A percentile compares a stretch with the other conserved stretches of the same genome.
Conservation (phyloP, 108 stramenopile genomes). For the Cyclostephanos invisitatus region DNA sequence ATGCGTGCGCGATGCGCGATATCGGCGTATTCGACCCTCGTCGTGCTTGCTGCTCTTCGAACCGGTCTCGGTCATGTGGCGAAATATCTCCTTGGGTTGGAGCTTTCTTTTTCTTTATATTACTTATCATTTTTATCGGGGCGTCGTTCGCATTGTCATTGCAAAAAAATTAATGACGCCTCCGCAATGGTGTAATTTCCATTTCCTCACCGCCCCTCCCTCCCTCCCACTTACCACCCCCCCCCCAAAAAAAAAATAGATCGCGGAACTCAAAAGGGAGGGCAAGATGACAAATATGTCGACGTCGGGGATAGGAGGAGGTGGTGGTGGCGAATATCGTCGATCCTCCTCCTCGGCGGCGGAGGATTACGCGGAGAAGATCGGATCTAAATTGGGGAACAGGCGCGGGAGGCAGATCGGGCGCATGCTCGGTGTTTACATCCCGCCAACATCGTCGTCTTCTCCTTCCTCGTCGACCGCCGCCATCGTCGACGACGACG, state of each 20-base stretch:
- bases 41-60: too few species aligned
- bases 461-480: neutral
- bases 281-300: conserved; percentile 31
- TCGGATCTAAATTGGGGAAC: conserved; percentile 27
- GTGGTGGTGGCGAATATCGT: neutral
- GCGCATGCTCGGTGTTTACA: conserved; percentile 15
- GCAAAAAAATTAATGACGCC: too few species aligned
- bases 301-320: neutral
- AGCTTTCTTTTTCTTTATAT: too few species aligned
- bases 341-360: conserved; percentile 14
- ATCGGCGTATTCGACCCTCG: too few species aligned
- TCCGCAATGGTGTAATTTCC: too few species aligned
- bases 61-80: too few species aligned
- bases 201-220: neutral
- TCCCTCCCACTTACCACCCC: neutral
- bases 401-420: conserved; percentile 26
- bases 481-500: neutral
- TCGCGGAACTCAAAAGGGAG: conserved; percentile 59
- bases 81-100: too few species aligned
- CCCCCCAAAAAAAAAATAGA: conserved; percentile 15
- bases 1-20: too few species aligned
- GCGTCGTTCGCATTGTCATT: too few species aligned
- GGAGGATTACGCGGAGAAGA: conserved; percentile 43
- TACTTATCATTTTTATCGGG: too few species aligned
- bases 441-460: neutral